Conservation (phyloP, 192 early-diverging fungal species). For the Thamnidium elegans region DNA sequence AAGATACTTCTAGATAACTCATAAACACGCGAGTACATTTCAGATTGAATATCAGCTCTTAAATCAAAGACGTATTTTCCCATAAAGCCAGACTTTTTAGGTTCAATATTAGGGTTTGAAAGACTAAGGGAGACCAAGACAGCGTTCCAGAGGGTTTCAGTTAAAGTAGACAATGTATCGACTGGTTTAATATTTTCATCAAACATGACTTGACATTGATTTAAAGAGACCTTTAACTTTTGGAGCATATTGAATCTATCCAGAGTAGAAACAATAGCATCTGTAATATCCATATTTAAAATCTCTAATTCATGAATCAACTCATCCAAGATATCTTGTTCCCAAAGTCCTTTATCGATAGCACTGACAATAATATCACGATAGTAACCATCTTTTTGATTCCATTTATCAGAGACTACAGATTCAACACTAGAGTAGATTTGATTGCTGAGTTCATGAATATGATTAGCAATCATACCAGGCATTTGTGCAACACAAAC, state of each 20-base stretch:
- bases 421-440: background rate
- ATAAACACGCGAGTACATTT: conserved; percentile 4
- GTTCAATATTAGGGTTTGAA: no score
- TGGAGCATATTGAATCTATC: background rate
- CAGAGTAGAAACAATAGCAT: background rate
- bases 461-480: conserved; percentile 13
- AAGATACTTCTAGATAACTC: conserved; percentile 1
- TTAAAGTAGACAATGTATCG: background rate
- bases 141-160: background rate
- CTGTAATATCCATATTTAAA: conserved; percentile 6
- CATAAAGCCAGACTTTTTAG: background rate
- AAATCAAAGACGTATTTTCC: background rate
- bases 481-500: conserved; percentile 17
- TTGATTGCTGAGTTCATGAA: conserved; percentile 12
- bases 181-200: background rate
- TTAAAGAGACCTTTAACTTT: background rate
- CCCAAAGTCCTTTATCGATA: background rate
- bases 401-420: background rate
- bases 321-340: conserved; percentile 1
- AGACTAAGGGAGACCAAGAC: background rate
- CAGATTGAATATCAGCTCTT: conserved; percentile 5
- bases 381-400: background rate
- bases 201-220: background rate
- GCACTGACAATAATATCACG: background rate
- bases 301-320: background rate